Evolutionary conservation across 2,329 filamentous ascomycete species (phyloP).

Genomic region (Aspergillus tamarii): DNA sequence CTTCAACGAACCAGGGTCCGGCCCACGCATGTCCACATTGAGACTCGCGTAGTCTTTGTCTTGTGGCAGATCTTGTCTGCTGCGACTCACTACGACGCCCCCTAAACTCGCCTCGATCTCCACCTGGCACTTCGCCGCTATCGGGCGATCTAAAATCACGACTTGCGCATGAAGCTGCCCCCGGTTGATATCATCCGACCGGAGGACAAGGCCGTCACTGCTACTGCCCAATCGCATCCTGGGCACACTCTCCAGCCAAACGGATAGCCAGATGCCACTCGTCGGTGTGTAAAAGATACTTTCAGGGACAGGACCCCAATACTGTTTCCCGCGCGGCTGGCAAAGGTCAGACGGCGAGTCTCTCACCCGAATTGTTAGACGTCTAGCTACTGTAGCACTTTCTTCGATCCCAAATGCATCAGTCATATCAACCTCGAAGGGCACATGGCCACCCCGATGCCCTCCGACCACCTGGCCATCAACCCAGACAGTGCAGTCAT

Average conservation of each 20-base stretch:
- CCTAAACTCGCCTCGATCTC: conserved; percentile 59
- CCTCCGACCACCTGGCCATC: conserved; percentile 56
- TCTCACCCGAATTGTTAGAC: conserved; percentile 61
- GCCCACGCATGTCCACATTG: conserved; percentile 54
- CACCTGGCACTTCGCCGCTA: conserved; percentile 46
- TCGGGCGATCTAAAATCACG: conserved; percentile 46
- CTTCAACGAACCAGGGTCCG: conserved; percentile 33
- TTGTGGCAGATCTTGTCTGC: conserved; percentile 48
- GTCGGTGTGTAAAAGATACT: conserved; percentile 72
- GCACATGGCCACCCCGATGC: conserved; percentile 64
- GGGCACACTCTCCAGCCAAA: conserved; percentile 65
- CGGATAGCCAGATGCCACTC: conserved; percentile 74
- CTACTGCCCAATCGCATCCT: conserved; percentile 59
- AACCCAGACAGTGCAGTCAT: conserved; percentile 57
- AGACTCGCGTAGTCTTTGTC: conserved; percentile 56
- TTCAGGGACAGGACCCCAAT: conserved; percentile 59
- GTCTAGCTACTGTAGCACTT: conserved; percentile 28
- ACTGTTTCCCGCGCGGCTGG: conserved; percentile 70
- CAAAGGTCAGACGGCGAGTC: conserved; percentile 67
- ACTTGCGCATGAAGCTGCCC: conserved; percentile 57
- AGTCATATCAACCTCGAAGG: conserved; percentile 64
- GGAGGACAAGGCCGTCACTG: conserved; percentile 63
- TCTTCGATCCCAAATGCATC: conserved; percentile 17
- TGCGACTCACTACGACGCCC: conserved; percentile 52
- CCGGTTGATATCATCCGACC: conserved; percentile 58